Base-by-base conservation (phyloP, 2,329 filamentous ascomycete species). In the Alternaria novae-zelandiae region DNA sequence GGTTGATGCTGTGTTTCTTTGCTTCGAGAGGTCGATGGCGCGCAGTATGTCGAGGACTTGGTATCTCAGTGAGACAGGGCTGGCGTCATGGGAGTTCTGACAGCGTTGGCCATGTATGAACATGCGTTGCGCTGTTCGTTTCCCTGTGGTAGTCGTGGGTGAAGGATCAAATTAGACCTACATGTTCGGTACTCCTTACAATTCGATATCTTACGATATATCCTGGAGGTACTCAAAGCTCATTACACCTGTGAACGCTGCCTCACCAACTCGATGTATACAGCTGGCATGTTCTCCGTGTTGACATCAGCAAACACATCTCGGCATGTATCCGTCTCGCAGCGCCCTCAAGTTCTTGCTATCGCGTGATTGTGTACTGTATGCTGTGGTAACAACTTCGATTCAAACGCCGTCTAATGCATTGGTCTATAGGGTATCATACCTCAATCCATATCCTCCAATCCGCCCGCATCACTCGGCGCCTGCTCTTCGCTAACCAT, bases 381-480 rank as follows among this genome's bases (percentile, higher is more conserved):
- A 41, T 41, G 36, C 36, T 41, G 36, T 41, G 2, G 36, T n/a
- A 41, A 41, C 36, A 41, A 41, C 36, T 17, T 41, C 36, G 36
- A 41, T 41, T 41, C n/a, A 44, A 54, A 58, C 62, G 36, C 54
- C 26, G 30, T 32, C 36, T 13, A 44, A 47, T 54, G 64, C 64
- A 64, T 57, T 28, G 4, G 20, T 68, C 59, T 67, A 65, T 54
- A 51, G 67, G 70, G 70, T 70, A 70, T 72, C 56, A 59, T 17
- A 56, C 23, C 10, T 83, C 78, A 89, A 78, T 90, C 88, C 86
- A 90, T 89, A 54, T 86, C 85, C 65, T 89, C 88, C 55, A 89
- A 70, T 49, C 66, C 74, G 49, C 78, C 76, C 21, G 65, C 70
- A 32, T 59, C 67, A 21, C 28, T 66, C 5, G 54, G 63, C n/a